Conservation (phyloP, 2,329 filamentous ascomycete species). For the Pezicula carpinea region DNA sequence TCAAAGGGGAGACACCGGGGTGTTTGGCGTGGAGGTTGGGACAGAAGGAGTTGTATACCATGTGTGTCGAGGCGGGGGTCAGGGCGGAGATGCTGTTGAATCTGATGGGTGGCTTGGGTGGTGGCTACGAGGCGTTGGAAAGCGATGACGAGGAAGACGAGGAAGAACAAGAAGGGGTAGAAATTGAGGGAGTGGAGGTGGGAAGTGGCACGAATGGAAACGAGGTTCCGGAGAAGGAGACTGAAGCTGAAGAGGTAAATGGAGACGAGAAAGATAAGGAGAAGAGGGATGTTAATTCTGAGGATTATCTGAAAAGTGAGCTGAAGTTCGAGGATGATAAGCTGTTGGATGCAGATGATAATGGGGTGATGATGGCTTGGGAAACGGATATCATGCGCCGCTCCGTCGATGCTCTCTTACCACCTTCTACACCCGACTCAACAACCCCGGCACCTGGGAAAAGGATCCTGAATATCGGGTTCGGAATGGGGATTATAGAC, state of each 20-base stretch:
- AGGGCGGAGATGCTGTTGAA: conserved; percentile 83
- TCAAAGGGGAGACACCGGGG: conserved; percentile 82
- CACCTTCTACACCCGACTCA: conserved; percentile 33
- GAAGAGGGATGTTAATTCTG: conserved; percentile 49
- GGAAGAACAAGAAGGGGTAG: conserved; percentile 32
- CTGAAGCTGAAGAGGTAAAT: conserved; percentile 16
- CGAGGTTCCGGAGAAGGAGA: conserved; percentile 1
- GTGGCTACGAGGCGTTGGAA: conserved; percentile 71
- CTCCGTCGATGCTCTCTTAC: conserved; percentile 64
- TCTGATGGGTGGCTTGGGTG: conserved; percentile 73
- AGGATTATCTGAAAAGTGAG: conserved; percentile 63
- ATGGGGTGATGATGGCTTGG: conserved; percentile 94
- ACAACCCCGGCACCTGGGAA: conserved; percentile 44
- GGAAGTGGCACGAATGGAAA: conserved; percentile 20
- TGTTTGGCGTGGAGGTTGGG: conserved; percentile 74
- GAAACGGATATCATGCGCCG: conserved; percentile 81
- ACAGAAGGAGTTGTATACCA: conserved; percentile 65
- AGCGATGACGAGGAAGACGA: conserved; percentile 42
- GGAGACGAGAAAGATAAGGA: conserved; percentile 17
- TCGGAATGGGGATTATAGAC: conserved; percentile 89
- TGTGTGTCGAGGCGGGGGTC: conserved; percentile 86
- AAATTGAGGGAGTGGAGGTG: conserved; percentile 21
- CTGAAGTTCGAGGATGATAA: conserved; percentile 61
- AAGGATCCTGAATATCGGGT: conserved; percentile 78
- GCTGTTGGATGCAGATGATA: conserved; percentile 68